Percentiles rank a stretch among this genome's conserved stretches.
These are phyloP conservation scores for Xeromyces bisporus DNA, from an alignment of 495 filamentous ascomycete genomes.

Conservation along the genomic window DNA sequence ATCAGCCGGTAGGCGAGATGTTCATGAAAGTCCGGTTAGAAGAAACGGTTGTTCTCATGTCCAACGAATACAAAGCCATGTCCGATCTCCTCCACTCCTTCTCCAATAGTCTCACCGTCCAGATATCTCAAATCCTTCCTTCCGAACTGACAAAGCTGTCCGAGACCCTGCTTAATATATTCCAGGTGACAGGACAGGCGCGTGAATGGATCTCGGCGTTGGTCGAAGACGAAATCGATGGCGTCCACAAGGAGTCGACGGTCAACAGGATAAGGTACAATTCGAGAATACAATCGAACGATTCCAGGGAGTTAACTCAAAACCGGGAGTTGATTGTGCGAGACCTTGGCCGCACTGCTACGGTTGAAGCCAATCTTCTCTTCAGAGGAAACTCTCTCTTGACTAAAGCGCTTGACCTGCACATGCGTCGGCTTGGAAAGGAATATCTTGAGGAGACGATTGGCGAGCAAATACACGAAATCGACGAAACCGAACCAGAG, in stretches of 20 bases:
- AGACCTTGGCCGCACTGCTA: conserved; percentile 39
- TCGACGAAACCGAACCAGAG: conserved; percentile 73
- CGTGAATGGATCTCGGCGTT: conserved; percentile 84
- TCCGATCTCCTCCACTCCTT: conserved; percentile 77
- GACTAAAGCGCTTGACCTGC: conserved; percentile 82
- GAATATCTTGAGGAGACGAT: conserved; percentile 87
- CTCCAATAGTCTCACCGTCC: conserved; percentile 62
- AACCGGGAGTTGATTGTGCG: conserved; percentile 46
- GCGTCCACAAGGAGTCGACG: conserved; percentile 56
- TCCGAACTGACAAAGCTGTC: conserved; percentile 62
- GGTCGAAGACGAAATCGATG: conserved; percentile 94
- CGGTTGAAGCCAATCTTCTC: conserved; percentile 75
- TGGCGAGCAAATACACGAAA: conserved; percentile 66
- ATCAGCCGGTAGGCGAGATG: conserved; percentile 68
- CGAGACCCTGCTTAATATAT: conserved; percentile 83
- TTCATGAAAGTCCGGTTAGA: conserved; percentile 70
- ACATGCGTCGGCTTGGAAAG: conserved; percentile 88
- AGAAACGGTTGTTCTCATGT: conserved; percentile 76
- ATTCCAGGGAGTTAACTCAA: conserved; percentile 46
- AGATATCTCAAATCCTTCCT: conserved; percentile 66
- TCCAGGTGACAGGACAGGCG: conserved; percentile 79
- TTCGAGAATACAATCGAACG: conserved; percentile 60
- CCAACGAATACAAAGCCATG: conserved; percentile 67
- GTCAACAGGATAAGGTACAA: conserved; percentile 58
- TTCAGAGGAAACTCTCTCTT: conserved; percentile 92